phyloP scores from a whole-genome alignment of 129 eudicot genomes.

The Rutidosis leptorrhynchoides region DNA sequence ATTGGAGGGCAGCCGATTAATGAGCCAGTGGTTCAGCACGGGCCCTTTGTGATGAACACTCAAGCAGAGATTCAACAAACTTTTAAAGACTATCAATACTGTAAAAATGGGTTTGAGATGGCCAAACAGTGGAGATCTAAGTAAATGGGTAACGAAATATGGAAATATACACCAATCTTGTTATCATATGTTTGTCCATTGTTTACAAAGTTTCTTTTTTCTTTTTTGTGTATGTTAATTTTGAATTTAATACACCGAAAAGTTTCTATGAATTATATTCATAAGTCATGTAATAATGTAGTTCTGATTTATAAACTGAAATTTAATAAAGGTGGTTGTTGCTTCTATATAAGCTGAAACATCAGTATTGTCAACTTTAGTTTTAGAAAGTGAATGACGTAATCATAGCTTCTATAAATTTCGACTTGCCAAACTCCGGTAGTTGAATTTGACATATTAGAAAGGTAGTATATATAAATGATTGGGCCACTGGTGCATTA shows the following conservation, averaged over 20 bases:
- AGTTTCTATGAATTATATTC: not conserved
- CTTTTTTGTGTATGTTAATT: not conserved
- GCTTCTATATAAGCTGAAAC: too few relatives aligned
- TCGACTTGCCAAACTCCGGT: too few relatives aligned
- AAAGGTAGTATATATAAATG: too few relatives aligned
- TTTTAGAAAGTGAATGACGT: too few relatives aligned
- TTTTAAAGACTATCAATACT: conserved; percentile 64
- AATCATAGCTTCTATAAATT: too few relatives aligned
- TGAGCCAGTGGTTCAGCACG: conserved; percentile 85
- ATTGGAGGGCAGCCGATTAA: conserved; percentile 76
- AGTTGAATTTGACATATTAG: too few relatives aligned
- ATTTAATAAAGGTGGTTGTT: too few relatives aligned
- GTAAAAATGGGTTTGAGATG: conserved; percentile 88
- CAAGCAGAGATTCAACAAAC: conserved; percentile 73
- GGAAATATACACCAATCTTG: not conserved
- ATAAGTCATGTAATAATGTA: not conserved
- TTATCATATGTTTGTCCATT: conserved; percentile 3
- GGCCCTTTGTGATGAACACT: conserved; percentile 98
- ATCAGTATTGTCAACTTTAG: too few relatives aligned
- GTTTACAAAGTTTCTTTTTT: not conserved
- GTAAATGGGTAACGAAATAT: conserved; percentile 14
- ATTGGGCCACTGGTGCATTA: too few relatives aligned
- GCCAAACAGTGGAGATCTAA: conserved; percentile 83
- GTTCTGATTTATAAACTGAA: too few relatives aligned
- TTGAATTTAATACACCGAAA: not conserved